Evolutionary conservation across 2,329 filamentous ascomycete genomes (phyloP).

Genomic region (Tolypocladium nubicola): DNA sequence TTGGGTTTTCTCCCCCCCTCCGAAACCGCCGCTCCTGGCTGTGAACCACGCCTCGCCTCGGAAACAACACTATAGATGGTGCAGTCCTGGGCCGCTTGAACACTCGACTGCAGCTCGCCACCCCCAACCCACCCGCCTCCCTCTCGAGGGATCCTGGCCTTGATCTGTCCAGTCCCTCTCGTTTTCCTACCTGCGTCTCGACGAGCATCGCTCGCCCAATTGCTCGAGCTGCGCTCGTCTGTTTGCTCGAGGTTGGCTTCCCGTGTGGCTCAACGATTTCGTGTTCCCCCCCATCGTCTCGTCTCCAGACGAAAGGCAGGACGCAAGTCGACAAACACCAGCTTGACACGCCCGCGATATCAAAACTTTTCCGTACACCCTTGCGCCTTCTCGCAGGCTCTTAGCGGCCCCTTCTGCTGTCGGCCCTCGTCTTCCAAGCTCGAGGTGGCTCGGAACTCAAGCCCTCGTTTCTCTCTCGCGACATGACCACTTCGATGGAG

Average conservation of each 20-base stretch:
- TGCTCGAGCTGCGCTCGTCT: not conserved
- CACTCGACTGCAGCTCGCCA: not conserved
- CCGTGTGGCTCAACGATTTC: not conserved
- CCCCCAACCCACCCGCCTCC: not conserved
- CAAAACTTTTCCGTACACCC: not conserved
- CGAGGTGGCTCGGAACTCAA: not conserved
- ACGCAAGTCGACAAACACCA: not conserved
- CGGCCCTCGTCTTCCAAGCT: not conserved
- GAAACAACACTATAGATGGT: not conserved
- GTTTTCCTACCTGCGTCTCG: not conserved
- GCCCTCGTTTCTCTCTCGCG: not conserved
- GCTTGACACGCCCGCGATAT: not conserved
- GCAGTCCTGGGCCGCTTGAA: not conserved
- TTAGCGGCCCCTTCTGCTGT: not conserved
- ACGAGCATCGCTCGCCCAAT: constrained; percentile 1
- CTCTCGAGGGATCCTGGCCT: not conserved
- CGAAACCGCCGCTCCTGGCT: not conserved
- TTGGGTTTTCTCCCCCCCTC: not conserved
- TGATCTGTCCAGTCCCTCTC: not conserved
- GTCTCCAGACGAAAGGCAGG: not conserved
- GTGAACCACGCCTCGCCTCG: not conserved
- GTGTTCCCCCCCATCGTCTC: not conserved
- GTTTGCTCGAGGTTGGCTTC: constrained; percentile 2
- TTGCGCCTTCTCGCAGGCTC: not conserved
- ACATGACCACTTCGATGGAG: constrained; percentile 8